A percentile compares a stretch with the other conserved stretches of the same genome.
Conservation (phyloP, 352 stramenopile genomes). For the Phytophthora chlamydospora region DNA sequence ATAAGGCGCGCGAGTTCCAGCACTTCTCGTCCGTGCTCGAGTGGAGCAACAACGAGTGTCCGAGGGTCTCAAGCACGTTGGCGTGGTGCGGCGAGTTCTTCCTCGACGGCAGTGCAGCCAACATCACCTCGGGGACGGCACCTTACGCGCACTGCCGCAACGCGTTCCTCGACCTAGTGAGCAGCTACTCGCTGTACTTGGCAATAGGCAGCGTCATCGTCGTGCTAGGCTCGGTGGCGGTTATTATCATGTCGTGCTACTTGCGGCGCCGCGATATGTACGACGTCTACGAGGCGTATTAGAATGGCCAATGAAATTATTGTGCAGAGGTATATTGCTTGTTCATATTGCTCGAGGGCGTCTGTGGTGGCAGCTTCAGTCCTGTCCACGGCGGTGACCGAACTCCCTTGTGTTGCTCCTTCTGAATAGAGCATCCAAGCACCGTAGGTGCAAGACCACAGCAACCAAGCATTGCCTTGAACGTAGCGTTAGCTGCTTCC, state of each 20-base stretch:
- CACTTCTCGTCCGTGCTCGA: slow-evolving; percentile 75
- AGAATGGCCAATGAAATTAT: slow-evolving; percentile 9
- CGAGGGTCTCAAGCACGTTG: slow-evolving; percentile 47
- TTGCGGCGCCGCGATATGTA: slow-evolving; percentile 45
- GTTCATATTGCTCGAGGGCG: neutral
- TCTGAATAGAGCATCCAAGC: no score
- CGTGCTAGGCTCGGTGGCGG: slow-evolving; percentile 40
- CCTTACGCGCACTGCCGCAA: slow-evolving; percentile 56
- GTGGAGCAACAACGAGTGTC: slow-evolving; percentile 81
- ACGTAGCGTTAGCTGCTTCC: no score
- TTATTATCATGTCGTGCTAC: slow-evolving; percentile 56
- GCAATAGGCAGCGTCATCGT: slow-evolving; percentile 50
- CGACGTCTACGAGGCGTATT: slow-evolving; percentile 34
- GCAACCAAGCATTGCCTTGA: no score
- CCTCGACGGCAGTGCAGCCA: slow-evolving; percentile 30
- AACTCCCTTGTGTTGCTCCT: no score
- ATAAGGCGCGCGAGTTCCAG: slow-evolving; percentile 54
- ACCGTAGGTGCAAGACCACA: no score
- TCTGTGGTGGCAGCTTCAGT: neutral
- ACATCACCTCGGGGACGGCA: slow-evolving; percentile 35
- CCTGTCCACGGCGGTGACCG: no score
- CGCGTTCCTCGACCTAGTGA: slow-evolving; percentile 51
- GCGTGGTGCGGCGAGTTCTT: slow-evolving; percentile 74
- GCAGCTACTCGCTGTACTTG: slow-evolving; percentile 43
- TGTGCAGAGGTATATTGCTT: slow-evolving; percentile 19